A percentile compares a stretch with the other conserved stretches of the same genome.
phyloP scores from a whole-genome alignment of 1,139 yeast genomes.

The Kodamaea sp. region DNA sequence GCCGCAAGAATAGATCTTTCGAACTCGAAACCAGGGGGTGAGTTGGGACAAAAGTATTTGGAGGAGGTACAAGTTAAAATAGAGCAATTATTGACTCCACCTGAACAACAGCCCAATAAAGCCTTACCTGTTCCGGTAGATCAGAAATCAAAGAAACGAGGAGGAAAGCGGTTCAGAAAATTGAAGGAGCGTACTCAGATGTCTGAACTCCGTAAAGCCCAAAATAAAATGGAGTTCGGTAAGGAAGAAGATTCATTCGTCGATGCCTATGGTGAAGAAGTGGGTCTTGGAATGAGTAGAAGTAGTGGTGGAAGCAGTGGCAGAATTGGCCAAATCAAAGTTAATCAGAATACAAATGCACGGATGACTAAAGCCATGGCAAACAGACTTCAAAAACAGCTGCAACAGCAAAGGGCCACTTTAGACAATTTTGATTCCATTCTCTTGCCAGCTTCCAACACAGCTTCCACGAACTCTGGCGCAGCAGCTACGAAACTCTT shows the following conservation, averaged over 20 bases:
- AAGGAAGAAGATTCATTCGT: conserved; percentile 62
- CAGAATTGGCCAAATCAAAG: conserved; percentile 36
- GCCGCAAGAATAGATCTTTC: conserved; percentile 81
- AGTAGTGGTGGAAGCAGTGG: conserved; percentile 30
- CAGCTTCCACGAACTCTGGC: conserved; percentile 4
- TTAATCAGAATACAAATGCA: conserved; percentile 47
- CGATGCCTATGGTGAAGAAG: conserved; percentile 75
- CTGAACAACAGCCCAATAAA: conserved; percentile 64
- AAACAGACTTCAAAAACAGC: conserved; percentile 34
- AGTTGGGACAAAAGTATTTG: conserved; percentile 58
- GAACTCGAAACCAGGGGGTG: conserved; percentile 49
- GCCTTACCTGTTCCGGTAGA: conserved; percentile 87
- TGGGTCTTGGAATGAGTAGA: conserved; percentile 78
- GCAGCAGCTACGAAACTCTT: not conserved
- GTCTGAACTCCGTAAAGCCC: conserved; percentile 81
- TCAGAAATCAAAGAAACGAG: conserved; percentile 76
- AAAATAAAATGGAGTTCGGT: conserved; percentile 84
- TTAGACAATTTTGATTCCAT: conserved; percentile 10
- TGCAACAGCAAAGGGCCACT: conserved; percentile 4
- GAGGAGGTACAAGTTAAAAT: conserved; percentile 63
- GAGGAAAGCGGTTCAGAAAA: conserved; percentile 79
- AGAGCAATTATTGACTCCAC: conserved; percentile 76
- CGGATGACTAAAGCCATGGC: conserved; percentile 57
- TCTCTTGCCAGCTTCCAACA: conserved; percentile 3
- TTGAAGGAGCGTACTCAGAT: conserved; percentile 77